phyloP scores from a whole-genome alignment of 2,329 filamentous ascomycete species.

The Neurospora sp. region DNA sequence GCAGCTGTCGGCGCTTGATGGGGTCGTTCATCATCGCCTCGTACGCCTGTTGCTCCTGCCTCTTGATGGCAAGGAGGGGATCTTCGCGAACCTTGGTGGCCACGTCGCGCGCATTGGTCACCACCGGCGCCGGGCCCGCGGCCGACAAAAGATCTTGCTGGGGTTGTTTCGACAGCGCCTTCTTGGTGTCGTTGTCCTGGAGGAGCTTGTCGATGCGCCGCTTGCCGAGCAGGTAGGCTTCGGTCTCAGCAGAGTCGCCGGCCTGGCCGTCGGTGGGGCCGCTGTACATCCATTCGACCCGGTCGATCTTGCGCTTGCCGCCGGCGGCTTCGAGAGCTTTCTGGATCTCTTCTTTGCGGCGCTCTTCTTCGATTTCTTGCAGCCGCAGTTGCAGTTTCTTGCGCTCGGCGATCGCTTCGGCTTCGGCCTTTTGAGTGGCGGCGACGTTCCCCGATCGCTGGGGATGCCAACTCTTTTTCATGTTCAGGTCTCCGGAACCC shows the following conservation, averaged over 20 bases:
- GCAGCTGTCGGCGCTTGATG: conserved; percentile 54
- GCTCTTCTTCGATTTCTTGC: conserved; percentile 89
- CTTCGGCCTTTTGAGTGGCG: conserved; percentile 66
- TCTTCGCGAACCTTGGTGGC: conserved; percentile 83
- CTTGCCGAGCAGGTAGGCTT: conserved; percentile 88
- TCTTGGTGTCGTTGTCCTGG: conserved; percentile 70
- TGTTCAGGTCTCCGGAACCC: conserved; percentile 83
- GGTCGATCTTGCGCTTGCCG: conserved; percentile 61
- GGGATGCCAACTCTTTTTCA: conserved; percentile 95
- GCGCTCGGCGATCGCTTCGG: conserved; percentile 86
- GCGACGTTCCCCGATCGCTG: conserved; percentile 66
- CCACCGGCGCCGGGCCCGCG: conserved; percentile 42
- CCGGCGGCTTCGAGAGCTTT: conserved; percentile 81
- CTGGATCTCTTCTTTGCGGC: conserved; percentile 84
- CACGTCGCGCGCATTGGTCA: conserved; percentile 68
- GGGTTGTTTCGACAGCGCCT: conserved; percentile 63
- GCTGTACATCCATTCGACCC: conserved; percentile 98
- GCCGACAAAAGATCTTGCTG: conserved; percentile 46
- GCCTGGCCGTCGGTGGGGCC: conserved; percentile 69
- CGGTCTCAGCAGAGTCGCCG: conserved; percentile 79
- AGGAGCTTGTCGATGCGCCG: conserved; percentile 76
- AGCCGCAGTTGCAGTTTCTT: conserved; percentile 86
- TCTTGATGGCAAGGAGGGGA: conserved; percentile 86
- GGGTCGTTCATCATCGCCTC: conserved; percentile 73
- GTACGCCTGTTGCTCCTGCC: conserved; percentile 75